Conservation (phyloP, 169 alveolate genomes). For the Nephromyces sp. region DNA sequence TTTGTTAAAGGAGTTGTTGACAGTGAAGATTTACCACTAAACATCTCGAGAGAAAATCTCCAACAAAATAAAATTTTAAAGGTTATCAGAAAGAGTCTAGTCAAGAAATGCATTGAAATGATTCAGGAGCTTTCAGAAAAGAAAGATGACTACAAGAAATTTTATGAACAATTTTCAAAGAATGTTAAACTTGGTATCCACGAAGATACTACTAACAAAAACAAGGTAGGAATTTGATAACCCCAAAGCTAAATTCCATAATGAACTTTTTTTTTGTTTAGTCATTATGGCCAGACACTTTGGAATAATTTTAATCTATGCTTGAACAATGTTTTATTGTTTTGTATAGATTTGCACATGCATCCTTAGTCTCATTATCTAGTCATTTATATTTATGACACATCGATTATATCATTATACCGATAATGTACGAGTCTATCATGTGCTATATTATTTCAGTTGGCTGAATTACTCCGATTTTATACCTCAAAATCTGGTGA, state of each 20-base stretch:
- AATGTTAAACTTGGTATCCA: slow-evolving; percentile 96
- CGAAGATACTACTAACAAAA: slow-evolving; percentile 91
- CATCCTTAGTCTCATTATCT: background rate
- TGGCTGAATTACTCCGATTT: slow-evolving; percentile 92
- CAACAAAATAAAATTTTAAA: slow-evolving; percentile 97
- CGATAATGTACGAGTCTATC: background rate
- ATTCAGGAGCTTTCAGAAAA: slow-evolving; percentile 81
- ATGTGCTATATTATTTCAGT: slow-evolving; percentile 36
- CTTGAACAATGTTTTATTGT: background rate
- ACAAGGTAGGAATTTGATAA: slow-evolving; percentile 59
- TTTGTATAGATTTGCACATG: background rate
- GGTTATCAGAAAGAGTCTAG: slow-evolving; percentile 94
- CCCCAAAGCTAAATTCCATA: background rate
- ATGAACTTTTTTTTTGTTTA: background rate
- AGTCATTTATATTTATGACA: background rate
- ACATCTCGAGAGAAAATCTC: slow-evolving; percentile 94
- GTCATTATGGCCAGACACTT: background rate
- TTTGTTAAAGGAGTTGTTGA: slow-evolving; percentile 99
- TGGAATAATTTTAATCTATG: background rate
- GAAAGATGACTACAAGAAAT: slow-evolving; percentile 95
- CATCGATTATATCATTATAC: background rate
- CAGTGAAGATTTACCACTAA: slow-evolving; percentile 97
- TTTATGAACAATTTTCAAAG: slow-evolving; percentile 96
- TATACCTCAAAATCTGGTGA: slow-evolving; percentile 97
- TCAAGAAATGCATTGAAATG: slow-evolving; percentile 94